These are phyloP conservation scores for Mitragyna speciosa DNA, from an alignment of 257 asterid species.

Conservation along the genomic window DNA sequence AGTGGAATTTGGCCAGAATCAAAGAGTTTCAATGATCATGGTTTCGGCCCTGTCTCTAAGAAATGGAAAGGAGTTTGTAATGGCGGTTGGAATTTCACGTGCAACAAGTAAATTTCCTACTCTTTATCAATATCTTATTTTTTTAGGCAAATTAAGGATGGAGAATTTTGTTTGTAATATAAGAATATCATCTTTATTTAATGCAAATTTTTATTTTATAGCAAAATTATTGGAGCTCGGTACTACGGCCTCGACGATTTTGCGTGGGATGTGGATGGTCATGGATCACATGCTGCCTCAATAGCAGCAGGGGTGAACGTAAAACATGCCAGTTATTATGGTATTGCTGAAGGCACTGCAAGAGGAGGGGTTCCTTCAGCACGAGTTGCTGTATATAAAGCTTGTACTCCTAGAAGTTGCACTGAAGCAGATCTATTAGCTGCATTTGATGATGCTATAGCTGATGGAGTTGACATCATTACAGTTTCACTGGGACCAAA, in stretches of 20 bases:
- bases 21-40: conserved; percentile 34
- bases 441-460: conserved; percentile 13
- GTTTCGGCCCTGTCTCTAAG: conserved; percentile 37
- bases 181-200: too few relatives aligned
- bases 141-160: too few relatives aligned
- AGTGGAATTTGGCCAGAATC: conserved; percentile 58
- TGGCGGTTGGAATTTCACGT: conserved; percentile 41
- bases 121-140: too few relatives aligned
- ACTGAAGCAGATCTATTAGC: neutral
- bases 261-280: neutral
- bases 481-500: neutral
- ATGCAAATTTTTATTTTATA: neutral
- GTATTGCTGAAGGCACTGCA: conserved; percentile 1
- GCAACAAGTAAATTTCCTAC: conserved; percentile 36
- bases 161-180: too few relatives aligned
- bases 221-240: conserved; percentile 16
- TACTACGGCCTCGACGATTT: neutral
- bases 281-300: conserved; percentile 15
- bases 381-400: conserved; percentile 8
- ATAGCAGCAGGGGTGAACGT: conserved; percentile 8
- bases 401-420: neutral
- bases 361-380: conserved; percentile 10
- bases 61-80: conserved; percentile 54
- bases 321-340: neutral
- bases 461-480: conserved; percentile 18